phyloP scores from a whole-genome alignment of 2,329 filamentous ascomycete species.

The Colletotrichum euphorbiae region DNA sequence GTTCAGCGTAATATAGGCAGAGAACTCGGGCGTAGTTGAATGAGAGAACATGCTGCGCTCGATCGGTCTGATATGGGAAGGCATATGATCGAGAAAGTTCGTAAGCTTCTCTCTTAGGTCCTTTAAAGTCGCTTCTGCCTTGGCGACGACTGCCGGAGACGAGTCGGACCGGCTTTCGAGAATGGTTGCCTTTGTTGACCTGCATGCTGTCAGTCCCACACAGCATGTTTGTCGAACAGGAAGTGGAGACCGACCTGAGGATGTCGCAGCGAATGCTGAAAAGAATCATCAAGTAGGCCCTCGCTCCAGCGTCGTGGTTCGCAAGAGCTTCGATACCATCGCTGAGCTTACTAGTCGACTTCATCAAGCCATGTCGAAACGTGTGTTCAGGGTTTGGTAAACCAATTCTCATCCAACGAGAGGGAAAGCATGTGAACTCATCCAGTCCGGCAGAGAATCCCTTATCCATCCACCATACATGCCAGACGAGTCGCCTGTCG shows the following conservation, averaged over 20 bases:
- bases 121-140: slow-evolving; percentile 1
- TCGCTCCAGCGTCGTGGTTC: slow-evolving; percentile 7
- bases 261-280: slow-evolving; percentile 10
- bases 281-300: slow-evolving; percentile 15
- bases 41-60: slow-evolving; percentile 30
- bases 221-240: neutral
- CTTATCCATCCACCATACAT: slow-evolving; percentile 32
- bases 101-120: neutral
- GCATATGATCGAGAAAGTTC: slow-evolving; percentile 11
- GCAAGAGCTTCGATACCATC: slow-evolving; percentile 11
- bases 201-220: neutral
- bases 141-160: neutral
- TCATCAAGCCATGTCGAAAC: slow-evolving; percentile 16
- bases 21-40: slow-evolving; percentile 26
- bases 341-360: slow-evolving; percentile 8
- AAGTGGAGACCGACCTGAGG: neutral
- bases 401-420: slow-evolving; percentile 18
- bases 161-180: slow-evolving; percentile 4
- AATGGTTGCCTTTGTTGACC: slow-evolving; percentile 21
- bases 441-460: slow-evolving; percentile 23
- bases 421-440: slow-evolving; percentile 20
- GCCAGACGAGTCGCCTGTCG: slow-evolving; percentile 26
- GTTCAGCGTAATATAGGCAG: slow-evolving; percentile 19
- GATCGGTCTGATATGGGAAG: slow-evolving; percentile 11
- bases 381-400: slow-evolving; percentile 15